Evolutionary conservation across 345 rosid species (phyloP).

Genomic region (Aquilaria sinensis): DNA sequence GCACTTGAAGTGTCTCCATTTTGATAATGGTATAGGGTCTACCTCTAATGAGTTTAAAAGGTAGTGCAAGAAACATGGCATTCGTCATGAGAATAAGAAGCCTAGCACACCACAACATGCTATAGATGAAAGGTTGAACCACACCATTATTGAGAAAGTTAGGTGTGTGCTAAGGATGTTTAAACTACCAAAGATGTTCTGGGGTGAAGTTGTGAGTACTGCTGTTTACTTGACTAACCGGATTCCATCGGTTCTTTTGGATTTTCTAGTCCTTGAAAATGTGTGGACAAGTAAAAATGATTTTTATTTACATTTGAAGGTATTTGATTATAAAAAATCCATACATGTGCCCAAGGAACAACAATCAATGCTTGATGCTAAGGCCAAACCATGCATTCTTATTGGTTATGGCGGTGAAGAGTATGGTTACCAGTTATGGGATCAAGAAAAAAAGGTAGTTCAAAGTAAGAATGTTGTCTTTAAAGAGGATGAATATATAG

Average conservation of each 20-base stretch:
- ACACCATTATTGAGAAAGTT: no score
- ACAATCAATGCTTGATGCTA: background rate
- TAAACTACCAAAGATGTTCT: no score
- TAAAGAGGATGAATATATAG: background rate
- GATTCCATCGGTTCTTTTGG: background rate
- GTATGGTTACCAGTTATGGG: background rate
- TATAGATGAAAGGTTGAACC: no score
- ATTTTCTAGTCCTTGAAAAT: background rate
- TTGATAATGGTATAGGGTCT: no score
- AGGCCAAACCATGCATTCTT: background rate
- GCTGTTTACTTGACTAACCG: no score
- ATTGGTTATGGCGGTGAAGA: background rate
- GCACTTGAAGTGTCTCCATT: background rate
- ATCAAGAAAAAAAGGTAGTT: background rate
- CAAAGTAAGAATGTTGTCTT: background rate
- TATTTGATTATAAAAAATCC: background rate
- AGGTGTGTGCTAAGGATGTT: no score
- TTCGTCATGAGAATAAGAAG: no score
- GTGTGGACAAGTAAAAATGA: background rate
- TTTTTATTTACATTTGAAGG: background rate
- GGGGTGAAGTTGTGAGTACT: no score
- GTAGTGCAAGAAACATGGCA: no score
- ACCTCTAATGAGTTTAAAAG: no score
- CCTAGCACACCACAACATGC: no score
- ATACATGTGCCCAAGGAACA: no score